A percentile compares a stretch with the other conserved stretches of the same genome.
Conservation (phyloP, 495 filamentous ascomycete genomes). For the Aspergillus leporis region DNA sequence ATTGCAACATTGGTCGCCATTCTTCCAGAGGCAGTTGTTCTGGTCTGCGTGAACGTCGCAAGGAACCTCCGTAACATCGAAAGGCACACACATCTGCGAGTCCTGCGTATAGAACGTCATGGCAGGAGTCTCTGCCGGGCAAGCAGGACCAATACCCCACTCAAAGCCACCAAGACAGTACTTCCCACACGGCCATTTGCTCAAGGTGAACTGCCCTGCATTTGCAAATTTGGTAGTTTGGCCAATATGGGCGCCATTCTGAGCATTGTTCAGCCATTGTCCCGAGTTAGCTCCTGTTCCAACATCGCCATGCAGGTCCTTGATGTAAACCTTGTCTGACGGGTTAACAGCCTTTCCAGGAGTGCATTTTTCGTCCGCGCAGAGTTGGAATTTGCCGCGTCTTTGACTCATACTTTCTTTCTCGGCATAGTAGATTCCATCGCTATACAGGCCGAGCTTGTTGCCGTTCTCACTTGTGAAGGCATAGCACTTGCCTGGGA, state of each 20-base stretch:
- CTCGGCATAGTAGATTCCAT: constrained; percentile 5
- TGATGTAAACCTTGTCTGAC: constrained; percentile 7
- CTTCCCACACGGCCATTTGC: constrained; percentile 11
- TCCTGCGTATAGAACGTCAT: constrained; percentile 10
- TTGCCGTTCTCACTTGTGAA: constrained; percentile 10
- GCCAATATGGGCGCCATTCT: constrained; percentile 9
- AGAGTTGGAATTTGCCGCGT: constrained; percentile 14
- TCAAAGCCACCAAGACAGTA: constrained; percentile 11
- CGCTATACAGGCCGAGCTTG: constrained; percentile 4
- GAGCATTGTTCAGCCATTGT: constrained; percentile 10
- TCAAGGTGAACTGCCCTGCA: constrained; percentile 11
- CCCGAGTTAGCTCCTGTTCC: background rate
- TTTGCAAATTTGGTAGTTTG: background rate
- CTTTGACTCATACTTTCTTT: background rate
- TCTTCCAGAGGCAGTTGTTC: constrained; percentile 18
- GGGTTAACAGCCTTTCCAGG: constrained; percentile 4
- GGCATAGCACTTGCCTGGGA: constrained; percentile 13
- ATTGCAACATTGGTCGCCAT: constrained; percentile 6
- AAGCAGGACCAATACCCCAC: constrained; percentile 6
- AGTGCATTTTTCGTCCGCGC: constrained; percentile 5
- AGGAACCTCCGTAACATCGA: constrained; percentile 11
- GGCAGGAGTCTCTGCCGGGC: constrained; percentile 5
- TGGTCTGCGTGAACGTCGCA: constrained; percentile 6
- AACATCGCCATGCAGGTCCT: constrained; percentile 10
- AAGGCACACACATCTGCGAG: constrained; percentile 9